Base-by-base conservation (phyloP, 31 red algal genomes). In the Porphyra umbilicalis region DNA sequence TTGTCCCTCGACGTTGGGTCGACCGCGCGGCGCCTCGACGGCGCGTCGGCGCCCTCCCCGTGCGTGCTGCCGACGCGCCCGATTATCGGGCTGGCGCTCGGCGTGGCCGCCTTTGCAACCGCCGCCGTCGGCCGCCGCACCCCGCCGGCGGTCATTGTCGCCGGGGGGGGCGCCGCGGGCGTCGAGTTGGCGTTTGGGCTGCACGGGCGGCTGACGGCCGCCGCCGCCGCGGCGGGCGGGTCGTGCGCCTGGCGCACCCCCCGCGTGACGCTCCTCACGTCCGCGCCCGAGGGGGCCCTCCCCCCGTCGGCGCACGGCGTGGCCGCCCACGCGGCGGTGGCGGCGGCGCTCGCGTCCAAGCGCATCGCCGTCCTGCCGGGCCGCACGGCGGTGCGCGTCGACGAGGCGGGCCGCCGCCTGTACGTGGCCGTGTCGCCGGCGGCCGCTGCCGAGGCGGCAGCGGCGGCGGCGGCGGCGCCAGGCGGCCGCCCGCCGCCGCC, bases 131-230 rank as follows among this genome's bases (percentile, higher is more conserved):
- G 8, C 36, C 34, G 35, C 20, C 9, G 36, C 35, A 39, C 20
- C 71, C 33, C 35, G 20, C 46, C 77, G 6, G 42, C 44, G 32
- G 83, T 93, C 10, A 75, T 95, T 2, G 87, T 98, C 0, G 76
- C 91, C 25, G 96, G 96, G 33, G 96, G 82, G 16, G 92, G 96
- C 11, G 88, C 90, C 32, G 96, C 96, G n/a, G 96, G 96, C 29
- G 75, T 93, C 6, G 96, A 98, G 46, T 83, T 98, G 2, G 88
- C 90, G 16, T 75, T 98, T 13, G 90, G 90, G 36, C 79, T 95
- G 25, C 83, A 90, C 14, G 79, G 80, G 34, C 89, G 94, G 6
- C 68, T 91, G 11, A 34, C 44, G 18, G 79, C 37, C n/a, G 79
- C 76, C 34, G 35, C 85, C 16, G 76, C 75, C 34, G 34, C 84